phyloP scores from a whole-genome alignment of 768 basidiomycete genomes.

The Epithele typhae region DNA sequence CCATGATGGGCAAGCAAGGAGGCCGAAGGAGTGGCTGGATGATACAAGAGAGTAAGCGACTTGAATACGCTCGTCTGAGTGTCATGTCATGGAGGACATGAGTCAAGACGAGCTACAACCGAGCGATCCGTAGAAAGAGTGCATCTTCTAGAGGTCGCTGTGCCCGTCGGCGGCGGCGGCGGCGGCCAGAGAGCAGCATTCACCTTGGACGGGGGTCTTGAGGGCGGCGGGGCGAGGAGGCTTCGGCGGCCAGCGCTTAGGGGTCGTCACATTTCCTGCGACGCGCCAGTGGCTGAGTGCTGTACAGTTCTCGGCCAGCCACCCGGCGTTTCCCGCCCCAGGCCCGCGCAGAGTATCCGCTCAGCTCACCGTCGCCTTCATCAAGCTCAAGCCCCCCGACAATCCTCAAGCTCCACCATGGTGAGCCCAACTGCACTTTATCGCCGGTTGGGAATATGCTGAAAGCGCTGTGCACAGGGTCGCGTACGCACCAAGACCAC shows the following conservation, averaged over 20 bases:
- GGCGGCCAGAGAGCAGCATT: constrained; percentile 30
- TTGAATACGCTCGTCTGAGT: constrained; percentile 65
- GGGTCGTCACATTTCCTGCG: background rate
- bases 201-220: constrained; percentile 40
- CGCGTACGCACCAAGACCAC: constrained; percentile 99
- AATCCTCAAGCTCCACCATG: constrained; percentile 14
- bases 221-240: constrained; percentile 16
- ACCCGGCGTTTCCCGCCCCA: constrained; percentile 26
- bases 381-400: constrained; percentile 24
- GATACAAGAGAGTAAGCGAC: constrained; percentile 27
- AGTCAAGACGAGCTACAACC: constrained; percentile 53
- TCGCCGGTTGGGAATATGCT: background rate
- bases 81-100: constrained; percentile 78
- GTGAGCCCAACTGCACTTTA: constrained; percentile 6
- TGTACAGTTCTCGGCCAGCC: constrained; percentile 34
- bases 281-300: constrained; percentile 22
- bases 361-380: constrained; percentile 15
- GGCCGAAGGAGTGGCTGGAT: constrained; percentile 24
- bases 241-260: constrained; percentile 5
- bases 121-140: constrained; percentile 13
- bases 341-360: constrained; percentile 3
- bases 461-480: constrained; percentile 49
- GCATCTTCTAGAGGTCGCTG: constrained; percentile 20
- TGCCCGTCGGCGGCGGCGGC: background rate
- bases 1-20: constrained; percentile 50